Conservation (phyloP, 2,329 filamentous ascomycete genomes). For the Sporothrix variecibatus region DNA sequence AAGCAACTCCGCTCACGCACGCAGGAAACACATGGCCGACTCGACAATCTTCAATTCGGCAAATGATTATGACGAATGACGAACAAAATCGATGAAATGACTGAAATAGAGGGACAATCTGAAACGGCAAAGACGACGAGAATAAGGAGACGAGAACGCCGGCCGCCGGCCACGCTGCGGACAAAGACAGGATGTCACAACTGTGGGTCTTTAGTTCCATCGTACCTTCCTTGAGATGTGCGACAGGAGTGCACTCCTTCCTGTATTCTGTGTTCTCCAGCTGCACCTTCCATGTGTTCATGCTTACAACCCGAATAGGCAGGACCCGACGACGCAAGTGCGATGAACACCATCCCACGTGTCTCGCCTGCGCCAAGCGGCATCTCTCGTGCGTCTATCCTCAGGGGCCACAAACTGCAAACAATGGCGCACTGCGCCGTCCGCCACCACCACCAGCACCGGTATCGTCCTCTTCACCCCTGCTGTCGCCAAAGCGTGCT, state of each 20-base stretch:
- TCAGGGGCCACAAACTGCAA: background rate
- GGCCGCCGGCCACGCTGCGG: constrained; percentile 1
- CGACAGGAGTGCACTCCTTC: background rate
- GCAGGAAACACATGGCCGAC: background rate
- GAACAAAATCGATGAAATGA: background rate
- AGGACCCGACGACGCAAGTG: constrained; percentile 6
- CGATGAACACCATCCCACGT: constrained; percentile 18
- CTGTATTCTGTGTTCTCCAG: background rate
- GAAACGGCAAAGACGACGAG: background rate
- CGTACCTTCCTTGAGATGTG: background rate
- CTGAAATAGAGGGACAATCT: background rate
- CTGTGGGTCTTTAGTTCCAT: background rate
- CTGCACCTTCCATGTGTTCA: too few relatives aligned
- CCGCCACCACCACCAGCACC: background rate
- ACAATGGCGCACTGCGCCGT: background rate
- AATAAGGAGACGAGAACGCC: constrained; percentile 5
- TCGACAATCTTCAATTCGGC: background rate
- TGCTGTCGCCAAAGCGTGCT: background rate
- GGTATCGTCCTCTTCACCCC: background rate
- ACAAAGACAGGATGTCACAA: constrained; percentile 19
- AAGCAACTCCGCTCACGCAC: background rate
- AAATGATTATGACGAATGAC: background rate
- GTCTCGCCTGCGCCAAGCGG: constrained; percentile 9
- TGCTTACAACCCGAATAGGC: background rate
- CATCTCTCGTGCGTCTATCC: background rate